Evolutionary conservation across 129 eudicot genomes (phyloP).

Genomic region (Tagetes erecta): DNA sequence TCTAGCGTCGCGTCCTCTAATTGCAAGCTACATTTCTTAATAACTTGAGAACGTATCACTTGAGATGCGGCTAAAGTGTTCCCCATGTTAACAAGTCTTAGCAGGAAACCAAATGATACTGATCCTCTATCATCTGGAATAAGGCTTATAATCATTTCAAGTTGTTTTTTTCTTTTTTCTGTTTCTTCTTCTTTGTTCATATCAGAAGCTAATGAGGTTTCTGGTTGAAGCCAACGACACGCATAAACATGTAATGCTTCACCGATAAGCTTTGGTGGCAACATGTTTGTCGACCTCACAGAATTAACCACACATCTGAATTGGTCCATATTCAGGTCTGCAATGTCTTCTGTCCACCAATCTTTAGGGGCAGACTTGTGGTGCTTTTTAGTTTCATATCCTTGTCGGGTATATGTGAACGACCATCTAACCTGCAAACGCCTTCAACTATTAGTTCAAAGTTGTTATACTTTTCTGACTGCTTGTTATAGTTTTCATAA

Average conservation of each 20-base stretch:
- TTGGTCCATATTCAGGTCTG: constrained; percentile 65
- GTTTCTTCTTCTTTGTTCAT: constrained; percentile 41
- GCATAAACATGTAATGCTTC: constrained; percentile 89
- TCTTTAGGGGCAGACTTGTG: constrained; percentile 70
- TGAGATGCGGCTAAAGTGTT: constrained; percentile 51
- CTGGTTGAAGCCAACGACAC: constrained; percentile 57
- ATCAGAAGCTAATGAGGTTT: constrained; percentile 40
- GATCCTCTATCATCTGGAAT: constrained; percentile 71
- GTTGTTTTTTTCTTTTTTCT: constrained; percentile 38
- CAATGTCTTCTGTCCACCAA: constrained; percentile 96
- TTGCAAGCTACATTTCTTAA: constrained; percentile 58
- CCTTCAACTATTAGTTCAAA: constrained; percentile 12
- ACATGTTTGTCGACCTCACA: constrained; percentile 54
- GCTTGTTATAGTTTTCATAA: neutral
- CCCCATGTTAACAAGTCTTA: constrained; percentile 54
- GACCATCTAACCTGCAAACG: constrained; percentile 76
- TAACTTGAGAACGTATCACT: constrained; percentile 50
- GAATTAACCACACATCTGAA: constrained; percentile 65
- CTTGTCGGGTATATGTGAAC: constrained; percentile 83
- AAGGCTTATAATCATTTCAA: constrained; percentile 59
- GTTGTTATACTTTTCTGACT: neutral
- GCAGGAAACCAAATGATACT: constrained; percentile 68
- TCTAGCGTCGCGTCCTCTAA: constrained; percentile 56
- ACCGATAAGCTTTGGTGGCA: constrained; percentile 77
- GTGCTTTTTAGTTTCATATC: constrained; percentile 49